These are phyloP conservation scores for Viscum album DNA, from an alignment of 177 flowering plant species.

Conservation along the genomic window DNA sequence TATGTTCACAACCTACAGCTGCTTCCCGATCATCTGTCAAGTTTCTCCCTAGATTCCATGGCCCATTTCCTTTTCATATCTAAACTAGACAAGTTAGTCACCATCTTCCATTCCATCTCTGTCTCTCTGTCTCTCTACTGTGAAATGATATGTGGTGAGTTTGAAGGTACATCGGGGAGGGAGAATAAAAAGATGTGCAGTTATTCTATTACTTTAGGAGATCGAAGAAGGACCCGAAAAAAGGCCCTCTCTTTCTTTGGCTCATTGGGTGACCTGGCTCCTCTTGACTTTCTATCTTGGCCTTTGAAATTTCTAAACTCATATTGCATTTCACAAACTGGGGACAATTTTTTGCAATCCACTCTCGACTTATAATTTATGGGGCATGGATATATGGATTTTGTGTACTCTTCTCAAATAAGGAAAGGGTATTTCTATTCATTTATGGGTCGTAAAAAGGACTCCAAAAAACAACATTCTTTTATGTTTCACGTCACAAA, in stretches of 20 bases:
- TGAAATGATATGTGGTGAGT: not conserved
- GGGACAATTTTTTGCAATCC: too few species aligned
- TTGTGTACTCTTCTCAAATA: too few species aligned
- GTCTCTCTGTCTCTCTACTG: constrained; percentile 9
- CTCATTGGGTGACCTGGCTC: constrained; percentile 6
- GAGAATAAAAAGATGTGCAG: constrained; percentile 4
- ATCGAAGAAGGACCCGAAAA: not conserved
- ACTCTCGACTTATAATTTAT: too few species aligned
- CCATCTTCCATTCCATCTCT: constrained; percentile 40
- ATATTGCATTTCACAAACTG: too few species aligned
- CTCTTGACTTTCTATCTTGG: not conserved
- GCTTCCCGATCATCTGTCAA: constrained; percentile 18
- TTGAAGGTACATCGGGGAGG: not conserved
- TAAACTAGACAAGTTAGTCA: too few species aligned
- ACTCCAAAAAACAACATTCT: too few species aligned
- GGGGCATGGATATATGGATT: too few species aligned
- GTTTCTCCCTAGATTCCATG: constrained; percentile 39
- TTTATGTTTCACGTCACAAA: too few species aligned
- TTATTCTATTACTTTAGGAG: not conserved
- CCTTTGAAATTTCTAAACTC: not conserved
- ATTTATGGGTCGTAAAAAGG: too few species aligned
- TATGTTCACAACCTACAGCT: constrained; percentile 10
- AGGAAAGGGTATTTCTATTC: too few species aligned
- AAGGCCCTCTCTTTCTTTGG: constrained; percentile 2
- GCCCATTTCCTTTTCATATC: constrained; percentile 49